Evolutionary conservation across 306 rosid species (phyloP), one percentile per base, ranked within the genome.

Genomic region (Mimosa pudica): DNA sequence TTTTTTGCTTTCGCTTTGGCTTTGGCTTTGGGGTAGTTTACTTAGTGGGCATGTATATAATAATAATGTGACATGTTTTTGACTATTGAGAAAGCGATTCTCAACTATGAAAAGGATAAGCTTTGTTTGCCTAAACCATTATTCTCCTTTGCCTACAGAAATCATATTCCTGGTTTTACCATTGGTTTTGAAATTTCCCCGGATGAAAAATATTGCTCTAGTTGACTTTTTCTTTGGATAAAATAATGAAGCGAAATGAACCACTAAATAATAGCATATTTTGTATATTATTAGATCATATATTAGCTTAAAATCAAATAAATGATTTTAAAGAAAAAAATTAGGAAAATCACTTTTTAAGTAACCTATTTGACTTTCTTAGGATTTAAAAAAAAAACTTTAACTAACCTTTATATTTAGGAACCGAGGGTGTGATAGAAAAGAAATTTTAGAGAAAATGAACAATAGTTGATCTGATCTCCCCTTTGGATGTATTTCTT

Each of bases 401-500:
- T 24, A 24, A 24, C 30, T 24, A 24, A 24, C 30, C 1, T 24
- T 24, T 24, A 24, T 24, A 24, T 24, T 24, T 24, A 24, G 30
- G 30, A 24, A 24, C 30, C 30, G 30, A 24, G 30, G 30, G 30
- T 24, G 30, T 24, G 30, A 24, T 41, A 74, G 32, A 64, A 63
- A 66, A 63, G 46, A 60, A 77, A 77, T 76, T 55, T 51, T 74
- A 46, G 85, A 71, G 77, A 57, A 82, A 2, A 79, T 81, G 81
- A 83, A 79, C 74, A 80, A 80, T 78, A 77, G 72, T 77, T 78
- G 80, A 82, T 86, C 71, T 76, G 30, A 24, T 24, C 74, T 77
- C 79, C 87, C 85, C 89, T 92, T 87, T 87, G 83, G 81, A 89
- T 88, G 85, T 70, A 77, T 57, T 79, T 65, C 47, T 33, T 69